phyloP scores from a whole-genome alignment of 495 filamentous ascomycete genomes.

The Haplographium delicatum region DNA sequence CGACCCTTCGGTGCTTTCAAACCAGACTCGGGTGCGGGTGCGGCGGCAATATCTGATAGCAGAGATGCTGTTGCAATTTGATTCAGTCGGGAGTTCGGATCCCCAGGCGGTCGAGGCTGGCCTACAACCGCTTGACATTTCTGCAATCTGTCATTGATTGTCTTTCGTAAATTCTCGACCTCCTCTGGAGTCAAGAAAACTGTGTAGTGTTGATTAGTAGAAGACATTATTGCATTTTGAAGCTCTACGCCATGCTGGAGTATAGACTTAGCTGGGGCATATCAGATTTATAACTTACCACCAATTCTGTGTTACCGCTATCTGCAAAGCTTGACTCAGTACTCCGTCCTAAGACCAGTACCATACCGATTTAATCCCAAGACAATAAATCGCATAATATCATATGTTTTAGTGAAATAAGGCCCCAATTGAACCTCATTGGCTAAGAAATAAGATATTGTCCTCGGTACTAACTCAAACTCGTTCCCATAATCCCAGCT shows the following conservation, averaged over 20 bases:
- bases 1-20: constrained; percentile 12
- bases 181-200: constrained; percentile 30
- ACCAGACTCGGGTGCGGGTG: constrained; percentile 19
- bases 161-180: constrained; percentile 27
- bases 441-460: too few relatives aligned
- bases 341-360: too few relatives aligned
- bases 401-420: too few relatives aligned
- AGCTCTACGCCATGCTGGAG: not conserved
- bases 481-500: too few relatives aligned
- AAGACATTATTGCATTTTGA: constrained; percentile 15
- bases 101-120: constrained; percentile 23
- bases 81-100: constrained; percentile 16
- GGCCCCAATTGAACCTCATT: too few relatives aligned
- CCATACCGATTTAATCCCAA: too few relatives aligned
- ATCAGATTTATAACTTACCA: not conserved
- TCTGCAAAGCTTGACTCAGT: too few relatives aligned
- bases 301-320: not conserved
- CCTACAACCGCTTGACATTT: constrained; percentile 26
- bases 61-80: constrained; percentile 30
- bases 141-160: constrained; percentile 21
- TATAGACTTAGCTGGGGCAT: not conserved
- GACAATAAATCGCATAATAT: too few relatives aligned
- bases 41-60: constrained; percentile 30
- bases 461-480: too few relatives aligned
- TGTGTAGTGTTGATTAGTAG: constrained; percentile 22